phyloP scores from a whole-genome alignment of 2,329 filamentous ascomycete genomes.

The Thelonectria rubi region DNA sequence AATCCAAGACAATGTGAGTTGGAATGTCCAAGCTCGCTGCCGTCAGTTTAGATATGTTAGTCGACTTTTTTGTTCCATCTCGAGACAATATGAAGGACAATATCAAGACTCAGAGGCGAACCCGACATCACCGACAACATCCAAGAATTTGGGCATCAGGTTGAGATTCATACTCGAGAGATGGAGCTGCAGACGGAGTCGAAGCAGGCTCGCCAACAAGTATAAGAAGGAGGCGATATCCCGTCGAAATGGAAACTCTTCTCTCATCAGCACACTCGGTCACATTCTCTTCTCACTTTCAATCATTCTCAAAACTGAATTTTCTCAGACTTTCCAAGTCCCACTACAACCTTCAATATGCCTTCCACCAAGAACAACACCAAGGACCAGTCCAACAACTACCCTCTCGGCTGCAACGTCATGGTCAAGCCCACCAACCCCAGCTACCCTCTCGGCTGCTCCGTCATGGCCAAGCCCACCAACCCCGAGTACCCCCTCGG shows the following conservation, averaged over 20 bases:
- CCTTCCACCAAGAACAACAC: conserved; percentile 43
- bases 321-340: conserved; percentile 40
- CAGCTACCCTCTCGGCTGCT: conserved; percentile 42
- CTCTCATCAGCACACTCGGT: conserved; percentile 25
- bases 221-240: conserved; percentile 35
- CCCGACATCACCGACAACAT: not conserved
- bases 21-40: not conserved
- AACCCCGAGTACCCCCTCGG: conserved; percentile 40
- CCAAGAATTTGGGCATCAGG: not conserved
- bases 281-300: conserved; percentile 35
- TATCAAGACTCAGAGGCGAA: conserved; percentile 15
- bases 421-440: conserved; percentile 43
- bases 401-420: conserved; percentile 43
- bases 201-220: not conserved
- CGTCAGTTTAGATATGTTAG: not conserved
- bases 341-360: conserved; percentile 45
- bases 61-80: not conserved
- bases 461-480: conserved; percentile 44
- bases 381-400: conserved; percentile 39
- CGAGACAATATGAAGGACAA: conserved; percentile 19
- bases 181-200: not conserved
- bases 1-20: not conserved
- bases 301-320: conserved; percentile 41
- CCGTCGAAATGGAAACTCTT: conserved; percentile 10
- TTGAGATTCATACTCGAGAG: not conserved